Base-by-base conservation (phyloP, 1,139 yeast genomes). In the Hyphopichia khmerensis region DNA sequence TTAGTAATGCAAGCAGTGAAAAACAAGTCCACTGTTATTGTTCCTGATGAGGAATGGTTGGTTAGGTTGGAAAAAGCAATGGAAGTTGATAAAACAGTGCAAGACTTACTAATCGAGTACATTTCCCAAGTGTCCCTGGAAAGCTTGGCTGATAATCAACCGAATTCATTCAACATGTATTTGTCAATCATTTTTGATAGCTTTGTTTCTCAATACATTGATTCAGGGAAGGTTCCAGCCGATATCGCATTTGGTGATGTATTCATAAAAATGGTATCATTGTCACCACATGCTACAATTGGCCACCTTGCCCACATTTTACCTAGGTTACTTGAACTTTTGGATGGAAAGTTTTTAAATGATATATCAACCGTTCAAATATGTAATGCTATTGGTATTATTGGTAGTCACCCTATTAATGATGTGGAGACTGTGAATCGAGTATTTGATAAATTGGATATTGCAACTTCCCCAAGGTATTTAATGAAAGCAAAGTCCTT, bases 11-110 rank as follows among this genome's bases (percentile, higher is more conserved):
- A 85, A 48, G 77, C 95, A 0, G 65, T 80, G 2, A 53, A 59
- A 9, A 78, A 71, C 0, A 65, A 73, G 21, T 56, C 65, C 1
- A 82, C 93, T 0, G 82, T 84, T 3, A 59, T 87, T 41, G 78
- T 78, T 0, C 64, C 76, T 17, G 96, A 88, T 59, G 87, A 83
- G 49, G 84, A 86, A 40, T 90, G 96, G 96, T 69, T 72, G 4
- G 65, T 77, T 0, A 73, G 93, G 53, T 57, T 87, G 23, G 90
- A 84, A n/a, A 86, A 82, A 43, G 88, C 95, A 0, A 45, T 87
- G 6, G 84, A 80, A 39, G 67, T 77, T 34, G 95, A 89, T 54
- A 71, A 70, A 2, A 57, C 55, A 1, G 87, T 87, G 1, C 65
- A 80, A 31, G 36, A 45, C 0, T 56, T 67, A 3, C 60, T 84